These are phyloP conservation scores for Lecanicillium sp. DNA, from an alignment of 2,329 filamentous ascomycete genomes.

Conservation along the genomic window DNA sequence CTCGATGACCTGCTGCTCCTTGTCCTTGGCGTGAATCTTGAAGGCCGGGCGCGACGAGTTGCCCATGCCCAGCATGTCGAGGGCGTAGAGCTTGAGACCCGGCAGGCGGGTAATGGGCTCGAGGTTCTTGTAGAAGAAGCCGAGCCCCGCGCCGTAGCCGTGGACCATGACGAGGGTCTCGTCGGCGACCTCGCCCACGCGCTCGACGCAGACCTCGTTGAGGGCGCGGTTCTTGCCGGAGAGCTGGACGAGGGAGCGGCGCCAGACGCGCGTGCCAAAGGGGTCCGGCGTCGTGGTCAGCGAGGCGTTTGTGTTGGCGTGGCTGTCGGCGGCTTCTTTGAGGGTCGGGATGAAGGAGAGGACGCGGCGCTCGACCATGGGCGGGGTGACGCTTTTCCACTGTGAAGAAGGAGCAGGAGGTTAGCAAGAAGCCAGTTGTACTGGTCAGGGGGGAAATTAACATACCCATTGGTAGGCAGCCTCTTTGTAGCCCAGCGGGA, in stretches of 20 bases:
- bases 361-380: conserved; percentile 79
- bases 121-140: conserved; percentile 98
- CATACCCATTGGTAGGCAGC: conserved; percentile 85
- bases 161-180: conserved; percentile 93
- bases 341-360: conserved; percentile 81
- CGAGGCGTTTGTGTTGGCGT: conserved; percentile 34
- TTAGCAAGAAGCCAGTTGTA: conserved; percentile 1
- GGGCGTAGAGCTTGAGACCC: conserved; percentile 83
- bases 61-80: conserved; percentile 96
- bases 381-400: conserved; percentile 83
- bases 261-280: conserved; percentile 78
- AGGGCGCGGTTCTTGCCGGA: conserved; percentile 79
- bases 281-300: conserved; percentile 59
- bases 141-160: conserved; percentile 90
- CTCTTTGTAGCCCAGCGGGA: conserved; percentile 87
- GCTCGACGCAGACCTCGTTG: conserved; percentile 89
- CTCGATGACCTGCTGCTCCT: conserved; percentile 72
- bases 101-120: conserved; percentile 71
- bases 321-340: conserved; percentile 63
- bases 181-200: conserved; percentile 68
- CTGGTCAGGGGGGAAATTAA: conserved; percentile 11
- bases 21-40: conserved; percentile 74
- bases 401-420: conserved; percentile 30
- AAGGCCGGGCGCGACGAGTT: conserved; percentile 79
- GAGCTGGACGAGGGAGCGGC: conserved; percentile 74